Evolutionary conservation across 2,329 filamentous ascomycete species (phyloP).

Genomic region (Daldinia eschscholtzii): DNA sequence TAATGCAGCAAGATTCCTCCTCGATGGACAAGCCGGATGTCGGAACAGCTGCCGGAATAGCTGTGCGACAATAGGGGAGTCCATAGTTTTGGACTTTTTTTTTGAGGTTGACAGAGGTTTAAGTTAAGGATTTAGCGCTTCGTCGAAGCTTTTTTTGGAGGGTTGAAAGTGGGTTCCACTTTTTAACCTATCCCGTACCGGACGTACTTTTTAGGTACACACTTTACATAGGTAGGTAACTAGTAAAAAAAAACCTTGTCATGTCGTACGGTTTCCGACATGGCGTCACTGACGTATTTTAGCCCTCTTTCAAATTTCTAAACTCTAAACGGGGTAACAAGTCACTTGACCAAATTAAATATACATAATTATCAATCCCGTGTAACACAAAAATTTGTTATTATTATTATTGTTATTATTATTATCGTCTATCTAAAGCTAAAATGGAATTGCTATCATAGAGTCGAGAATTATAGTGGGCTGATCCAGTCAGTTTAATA

Average conservation of each 20-base stretch:
- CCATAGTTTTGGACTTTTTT: slow-evolving; percentile 67
- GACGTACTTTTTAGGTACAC: not conserved
- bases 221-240: too few species aligned
- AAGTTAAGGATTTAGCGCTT: slow-evolving; percentile 4
- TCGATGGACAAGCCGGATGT: slow-evolving; percentile 73
- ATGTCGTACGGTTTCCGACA: not conserved
- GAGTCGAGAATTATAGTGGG: slow-evolving; percentile 4
- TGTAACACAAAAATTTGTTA: not conserved
- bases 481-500: not conserved
- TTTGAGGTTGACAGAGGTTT: not conserved
- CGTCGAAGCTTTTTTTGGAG: slow-evolving; percentile 34
- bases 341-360: slow-evolving; percentile 2
- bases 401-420: not conserved
- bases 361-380: not conserved
- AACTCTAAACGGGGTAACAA: not conserved
- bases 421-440: not conserved
- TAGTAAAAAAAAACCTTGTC: slow-evolving; percentile 3
- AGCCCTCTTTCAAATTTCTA: not conserved
- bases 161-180: slow-evolving; percentile 37
- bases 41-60: slow-evolving; percentile 89
- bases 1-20: slow-evolving; percentile 58
- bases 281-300: slow-evolving; percentile 15
- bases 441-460: not conserved
- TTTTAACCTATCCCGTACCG: slow-evolving; percentile 9
- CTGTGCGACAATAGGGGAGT: slow-evolving; percentile 81